Percentiles rank a stretch among this genome's conserved stretches.
Conservation (phyloP, 768 basidiomycete species). For the Lactifluus subvellereus region DNA sequence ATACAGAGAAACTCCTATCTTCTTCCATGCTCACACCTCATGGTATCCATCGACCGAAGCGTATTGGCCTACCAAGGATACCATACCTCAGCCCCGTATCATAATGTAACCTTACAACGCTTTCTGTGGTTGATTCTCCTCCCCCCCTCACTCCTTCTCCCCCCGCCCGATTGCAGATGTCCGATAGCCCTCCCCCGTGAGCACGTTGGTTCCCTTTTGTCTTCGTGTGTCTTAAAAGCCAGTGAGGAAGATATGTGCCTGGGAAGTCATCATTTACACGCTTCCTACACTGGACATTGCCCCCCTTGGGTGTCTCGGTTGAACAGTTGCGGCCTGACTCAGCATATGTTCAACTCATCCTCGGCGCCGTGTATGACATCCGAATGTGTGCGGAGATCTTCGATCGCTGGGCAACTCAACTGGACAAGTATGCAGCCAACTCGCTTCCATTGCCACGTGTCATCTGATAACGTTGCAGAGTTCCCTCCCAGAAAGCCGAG, state of each 20-base stretch:
- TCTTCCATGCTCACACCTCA: not conserved
- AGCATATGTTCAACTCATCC: not conserved
- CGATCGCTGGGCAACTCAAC: constrained; percentile 7
- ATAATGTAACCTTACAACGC: not conserved
- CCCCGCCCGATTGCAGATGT: not conserved
- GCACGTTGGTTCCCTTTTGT: not conserved
- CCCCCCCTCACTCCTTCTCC: not conserved
- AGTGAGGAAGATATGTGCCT: constrained; percentile 11
- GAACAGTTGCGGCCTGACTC: constrained; percentile 3
- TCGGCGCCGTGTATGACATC: constrained; percentile 10
- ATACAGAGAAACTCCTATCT: not conserved
- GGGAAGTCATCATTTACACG: constrained; percentile 1
- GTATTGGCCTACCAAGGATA: not conserved
- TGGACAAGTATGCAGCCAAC: constrained; percentile 8
- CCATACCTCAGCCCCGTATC: not conserved
- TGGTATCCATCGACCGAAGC: not conserved
- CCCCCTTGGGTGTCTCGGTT: constrained; percentile 2
- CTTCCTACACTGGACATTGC: constrained; percentile 7
- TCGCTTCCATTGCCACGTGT: not conserved
- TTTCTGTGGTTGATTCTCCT: not conserved
- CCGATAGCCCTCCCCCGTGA: constrained; percentile 16
- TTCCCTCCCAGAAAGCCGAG: not conserved
- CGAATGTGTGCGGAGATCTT: constrained; percentile 15
- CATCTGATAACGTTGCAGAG: not conserved
- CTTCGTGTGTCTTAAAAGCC: not conserved